Evolutionary conservation across 345 rosid species (phyloP).

Genomic region (Ailanthus altissimus): DNA sequence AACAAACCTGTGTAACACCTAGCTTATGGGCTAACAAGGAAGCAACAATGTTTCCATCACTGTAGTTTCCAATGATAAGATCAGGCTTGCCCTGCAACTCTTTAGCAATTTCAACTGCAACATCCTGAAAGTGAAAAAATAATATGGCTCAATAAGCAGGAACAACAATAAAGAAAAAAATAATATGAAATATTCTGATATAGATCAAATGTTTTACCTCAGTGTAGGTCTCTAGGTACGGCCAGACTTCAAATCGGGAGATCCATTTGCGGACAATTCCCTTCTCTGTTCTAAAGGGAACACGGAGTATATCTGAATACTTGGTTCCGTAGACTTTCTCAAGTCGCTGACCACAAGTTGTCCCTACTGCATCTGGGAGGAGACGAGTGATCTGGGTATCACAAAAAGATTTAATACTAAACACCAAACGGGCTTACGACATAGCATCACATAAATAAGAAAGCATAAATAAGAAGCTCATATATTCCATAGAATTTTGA

Average conservation of each 20-base stretch:
- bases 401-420: conserved; percentile 18
- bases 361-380: conserved; percentile 91
- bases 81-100: conserved; percentile 94
- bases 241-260: conserved; percentile 97
- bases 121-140: conserved; percentile 53
- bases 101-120: conserved; percentile 67
- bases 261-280: conserved; percentile 88
- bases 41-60: conserved; percentile 95
- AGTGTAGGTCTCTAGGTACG: conserved; percentile 82
- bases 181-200: background rate
- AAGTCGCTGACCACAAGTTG: conserved; percentile 90
- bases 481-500: background rate
- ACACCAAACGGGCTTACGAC: background rate
- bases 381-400: conserved; percentile 69
- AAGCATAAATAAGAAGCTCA: background rate
- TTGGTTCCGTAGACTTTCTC: conserved; percentile 81
- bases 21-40: conserved; percentile 84
- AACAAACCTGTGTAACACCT: conserved; percentile 87
- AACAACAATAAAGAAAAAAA: background rate
- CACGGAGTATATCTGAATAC: conserved; percentile 79
- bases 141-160: background rate
- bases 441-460: background rate
- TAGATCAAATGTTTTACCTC: conserved; percentile 48
- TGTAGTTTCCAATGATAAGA: conserved; percentile 90
- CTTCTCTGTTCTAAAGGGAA: conserved; percentile 79